Percentiles rank a stretch among this genome's conserved stretches.
These are phyloP conservation scores for Allium fistulosum DNA, from an alignment of 106 monocot genomes.

Conservation along the genomic window DNA sequence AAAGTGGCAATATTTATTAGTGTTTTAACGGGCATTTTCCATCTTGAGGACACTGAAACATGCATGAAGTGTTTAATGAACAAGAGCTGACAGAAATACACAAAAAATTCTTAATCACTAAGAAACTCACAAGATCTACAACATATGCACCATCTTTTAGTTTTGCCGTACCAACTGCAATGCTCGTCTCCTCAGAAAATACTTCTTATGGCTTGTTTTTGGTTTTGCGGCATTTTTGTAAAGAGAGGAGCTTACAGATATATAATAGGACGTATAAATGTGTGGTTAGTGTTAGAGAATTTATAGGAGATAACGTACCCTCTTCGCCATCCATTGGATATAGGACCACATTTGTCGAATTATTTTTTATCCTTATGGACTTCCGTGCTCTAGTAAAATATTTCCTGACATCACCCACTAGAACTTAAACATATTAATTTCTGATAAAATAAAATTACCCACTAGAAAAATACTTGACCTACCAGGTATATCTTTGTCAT, in stretches of 20 bases:
- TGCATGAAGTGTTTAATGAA: constrained; percentile 5
- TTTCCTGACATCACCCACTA: constrained; percentile 7
- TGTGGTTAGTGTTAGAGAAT: constrained; percentile 1
- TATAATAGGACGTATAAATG: neutral
- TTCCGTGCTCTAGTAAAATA: constrained; percentile 97
- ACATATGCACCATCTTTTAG: constrained; percentile 58
- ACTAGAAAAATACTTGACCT: too few relatives aligned
- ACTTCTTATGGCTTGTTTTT: constrained; percentile 13
- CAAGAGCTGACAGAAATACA: too few relatives aligned
- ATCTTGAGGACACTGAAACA: constrained; percentile 78
- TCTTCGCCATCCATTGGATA: constrained; percentile 91
- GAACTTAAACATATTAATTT: too few relatives aligned
- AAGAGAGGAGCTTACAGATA: neutral
- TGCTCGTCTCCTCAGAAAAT: too few relatives aligned
- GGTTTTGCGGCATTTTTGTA: constrained; percentile 66
- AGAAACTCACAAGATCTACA: constrained; percentile 80
- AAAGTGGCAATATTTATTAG: constrained; percentile 85
- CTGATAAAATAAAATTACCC: too few relatives aligned
- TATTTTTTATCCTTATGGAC: constrained; percentile 86
- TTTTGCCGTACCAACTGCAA: constrained; percentile 12
- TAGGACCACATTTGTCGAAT: constrained; percentile 87
- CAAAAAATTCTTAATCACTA: too few relatives aligned
- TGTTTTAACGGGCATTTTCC: constrained; percentile 80
- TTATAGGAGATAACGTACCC: constrained; percentile 34
- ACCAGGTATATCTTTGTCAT: too few relatives aligned